Percentiles rank a stretch among this genome's conserved stretches.
These are phyloP conservation scores for Chrysoporthe puriensis DNA, from an alignment of 2,329 filamentous ascomycete genomes.

Conservation along the genomic window DNA sequence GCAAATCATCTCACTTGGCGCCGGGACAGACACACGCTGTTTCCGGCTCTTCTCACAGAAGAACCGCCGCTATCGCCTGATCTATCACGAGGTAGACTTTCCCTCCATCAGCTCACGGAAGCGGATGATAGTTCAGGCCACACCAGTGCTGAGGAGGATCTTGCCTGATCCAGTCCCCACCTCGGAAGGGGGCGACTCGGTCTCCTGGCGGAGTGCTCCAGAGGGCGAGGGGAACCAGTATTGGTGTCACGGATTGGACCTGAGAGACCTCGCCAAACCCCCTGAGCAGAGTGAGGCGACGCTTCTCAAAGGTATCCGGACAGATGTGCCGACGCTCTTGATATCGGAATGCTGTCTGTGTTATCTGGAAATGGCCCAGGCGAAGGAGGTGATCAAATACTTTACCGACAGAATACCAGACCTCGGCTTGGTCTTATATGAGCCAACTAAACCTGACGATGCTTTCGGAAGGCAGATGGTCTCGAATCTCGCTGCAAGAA, in stretches of 20 bases:
- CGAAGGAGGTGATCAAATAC: constrained; percentile 65
- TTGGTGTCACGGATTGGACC: constrained; percentile 68
- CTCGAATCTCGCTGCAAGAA: constrained; percentile 79
- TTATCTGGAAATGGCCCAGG: constrained; percentile 73
- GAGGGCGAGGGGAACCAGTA: constrained; percentile 46
- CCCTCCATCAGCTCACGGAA: constrained; percentile 72
- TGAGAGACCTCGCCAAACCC: constrained; percentile 60
- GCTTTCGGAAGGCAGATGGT: constrained; percentile 92
- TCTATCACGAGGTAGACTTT: constrained; percentile 96
- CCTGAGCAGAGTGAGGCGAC: neutral
- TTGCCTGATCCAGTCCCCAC: constrained; percentile 39
- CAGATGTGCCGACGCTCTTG: constrained; percentile 74
- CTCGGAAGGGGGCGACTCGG: constrained; percentile 27
- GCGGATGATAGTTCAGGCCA: constrained; percentile 55
- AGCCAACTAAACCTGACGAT: constrained; percentile 83
- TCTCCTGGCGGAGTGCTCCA: constrained; percentile 49
- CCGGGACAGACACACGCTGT: constrained; percentile 88
- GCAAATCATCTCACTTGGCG: constrained; percentile 91
- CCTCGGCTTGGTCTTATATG: constrained; percentile 76
- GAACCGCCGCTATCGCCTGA: constrained; percentile 45
- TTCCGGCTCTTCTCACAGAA: constrained; percentile 70
- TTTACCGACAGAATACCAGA: constrained; percentile 58
- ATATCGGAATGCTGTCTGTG: constrained; percentile 96
- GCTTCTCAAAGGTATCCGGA: constrained; percentile 38
- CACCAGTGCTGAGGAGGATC: constrained; percentile 45